Evolutionary conservation across 2,329 filamentous ascomycete genomes (phyloP).

Genomic region (Cladosporium sp.): DNA sequence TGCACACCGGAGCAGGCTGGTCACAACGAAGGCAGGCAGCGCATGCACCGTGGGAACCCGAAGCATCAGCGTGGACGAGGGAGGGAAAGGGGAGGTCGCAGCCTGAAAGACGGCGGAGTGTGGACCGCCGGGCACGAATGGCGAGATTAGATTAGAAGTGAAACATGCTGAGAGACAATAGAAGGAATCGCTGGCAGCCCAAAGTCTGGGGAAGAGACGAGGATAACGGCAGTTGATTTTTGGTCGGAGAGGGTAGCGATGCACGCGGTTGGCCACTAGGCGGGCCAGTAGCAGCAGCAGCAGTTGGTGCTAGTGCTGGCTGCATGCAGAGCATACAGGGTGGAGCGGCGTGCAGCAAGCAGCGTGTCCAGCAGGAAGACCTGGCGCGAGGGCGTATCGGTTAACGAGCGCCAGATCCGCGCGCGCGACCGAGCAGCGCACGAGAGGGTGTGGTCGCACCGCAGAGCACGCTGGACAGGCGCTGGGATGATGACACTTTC

Average conservation of each 20-base stretch:
- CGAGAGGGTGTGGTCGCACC: conserved; percentile 6
- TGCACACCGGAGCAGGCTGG: conserved; percentile 16
- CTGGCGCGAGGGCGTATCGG: background rate
- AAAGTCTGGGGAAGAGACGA: conserved; percentile 7
- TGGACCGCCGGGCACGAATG: background rate
- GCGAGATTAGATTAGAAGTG: conserved; percentile 9
- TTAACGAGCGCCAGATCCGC: background rate
- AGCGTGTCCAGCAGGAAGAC: conserved; percentile 3
- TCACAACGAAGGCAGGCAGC: background rate
- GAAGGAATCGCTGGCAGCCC: conserved; percentile 7
- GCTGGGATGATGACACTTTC: background rate
- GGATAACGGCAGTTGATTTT: conserved; percentile 2
- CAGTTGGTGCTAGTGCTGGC: conserved; percentile 6
- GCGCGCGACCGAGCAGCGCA: background rate
- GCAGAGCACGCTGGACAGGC: background rate
- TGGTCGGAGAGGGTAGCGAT: background rate
- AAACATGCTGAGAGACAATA: conserved; percentile 12
- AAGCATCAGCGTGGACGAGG: background rate
- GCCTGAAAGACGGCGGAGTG: conserved; percentile 1
- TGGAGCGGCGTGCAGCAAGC: background rate
- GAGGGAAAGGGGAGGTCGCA: background rate
- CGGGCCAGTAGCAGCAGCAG: conserved; percentile 5
- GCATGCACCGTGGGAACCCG: conserved; percentile 6
- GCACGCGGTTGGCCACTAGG: conserved; percentile 8
- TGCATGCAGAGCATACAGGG: conserved; percentile 2